These are phyloP conservation scores for Setaria viridis DNA, from an alignment of 202 grass and related monocot species.

Conservation along the genomic window DNA sequence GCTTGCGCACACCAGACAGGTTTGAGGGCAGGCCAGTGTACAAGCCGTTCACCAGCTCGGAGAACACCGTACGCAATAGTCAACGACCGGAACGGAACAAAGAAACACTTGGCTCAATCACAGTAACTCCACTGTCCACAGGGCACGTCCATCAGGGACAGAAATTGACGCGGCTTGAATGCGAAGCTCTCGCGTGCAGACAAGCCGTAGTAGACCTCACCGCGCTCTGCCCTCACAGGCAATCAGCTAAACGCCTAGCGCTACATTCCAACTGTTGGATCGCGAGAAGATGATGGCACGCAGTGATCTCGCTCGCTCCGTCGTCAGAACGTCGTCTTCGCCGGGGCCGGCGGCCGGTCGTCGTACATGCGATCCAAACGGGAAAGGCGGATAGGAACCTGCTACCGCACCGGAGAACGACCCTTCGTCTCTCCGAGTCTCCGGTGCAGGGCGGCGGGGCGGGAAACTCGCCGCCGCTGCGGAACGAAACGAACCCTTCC, in stretches of 20 bases:
- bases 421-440: neutral
- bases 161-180: constrained; percentile 28
- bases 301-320: neutral
- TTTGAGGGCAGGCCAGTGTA: too few relatives aligned
- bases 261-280: neutral
- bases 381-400: constrained; percentile 9
- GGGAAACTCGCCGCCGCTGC: neutral
- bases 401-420: constrained; percentile 21
- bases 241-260: neutral
- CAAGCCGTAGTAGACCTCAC: neutral
- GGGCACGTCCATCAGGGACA: neutral
- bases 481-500: neutral
- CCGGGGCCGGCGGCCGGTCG: neutral
- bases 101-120: neutral
- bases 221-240: neutral
- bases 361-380: neutral
- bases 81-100: neutral
- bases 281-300: constrained; percentile 6
- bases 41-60: neutral
- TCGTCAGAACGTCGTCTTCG: constrained; percentile 1
- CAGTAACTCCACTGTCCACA: neutral
- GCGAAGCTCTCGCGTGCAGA: neutral
- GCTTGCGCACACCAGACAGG: too few relatives aligned
- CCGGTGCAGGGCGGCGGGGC: neutral
- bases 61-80: neutral